Evolutionary conservation across 2,329 filamentous ascomycete genomes (phyloP), one percentile per base, ranked within the genome.

Genomic region (Colletotrichum karsti): DNA sequence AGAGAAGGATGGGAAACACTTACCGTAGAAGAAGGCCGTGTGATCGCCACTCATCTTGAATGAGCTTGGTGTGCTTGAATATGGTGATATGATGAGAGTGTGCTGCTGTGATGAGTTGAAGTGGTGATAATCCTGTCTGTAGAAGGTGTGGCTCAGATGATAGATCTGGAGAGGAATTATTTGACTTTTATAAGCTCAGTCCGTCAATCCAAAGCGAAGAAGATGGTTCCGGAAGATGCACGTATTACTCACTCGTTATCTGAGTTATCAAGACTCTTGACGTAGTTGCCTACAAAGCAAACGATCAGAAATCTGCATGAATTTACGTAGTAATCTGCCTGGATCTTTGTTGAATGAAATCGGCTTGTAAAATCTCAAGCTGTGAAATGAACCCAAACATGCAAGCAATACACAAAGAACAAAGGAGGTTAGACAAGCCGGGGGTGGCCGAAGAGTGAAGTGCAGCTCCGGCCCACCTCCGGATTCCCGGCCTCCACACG

Each of bases 21-120:
- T 72, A 87, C 88, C 88, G 64, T 90, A 90, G 74, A 90, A 89
- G 75, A 90, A 90, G 24, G 83, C 85, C 3, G 83, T 82, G 44
- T 78, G 73, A 12, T 81, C 77, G 26, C 80, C 81, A 57, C 79
- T 82, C 81, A 83, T 83, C 7, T 72, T 79, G 69, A 20, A 22
- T 20, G 6, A 20, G 12, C 7, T 30, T 48, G 28, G 12, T 33
- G 4, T 15, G n/a, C 13, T 30, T 7, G 18, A 26, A 37, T 20
- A 2, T 20, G 18, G 24, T 28, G n/a, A 37, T 41, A 15, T 13
- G 12, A 35, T 8, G 33, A 12, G 15, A 8, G 5, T 35, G 33
- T 35, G 15, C 15, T 35, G 10, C 15, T 5, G 33, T 35, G 10
- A 35, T 13, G 12, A n/a, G 33, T 35, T 35, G 33, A 4, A 35